Base-by-base conservation (phyloP, 148 eudicot genomes). In the Rhododendron vialii region DNA sequence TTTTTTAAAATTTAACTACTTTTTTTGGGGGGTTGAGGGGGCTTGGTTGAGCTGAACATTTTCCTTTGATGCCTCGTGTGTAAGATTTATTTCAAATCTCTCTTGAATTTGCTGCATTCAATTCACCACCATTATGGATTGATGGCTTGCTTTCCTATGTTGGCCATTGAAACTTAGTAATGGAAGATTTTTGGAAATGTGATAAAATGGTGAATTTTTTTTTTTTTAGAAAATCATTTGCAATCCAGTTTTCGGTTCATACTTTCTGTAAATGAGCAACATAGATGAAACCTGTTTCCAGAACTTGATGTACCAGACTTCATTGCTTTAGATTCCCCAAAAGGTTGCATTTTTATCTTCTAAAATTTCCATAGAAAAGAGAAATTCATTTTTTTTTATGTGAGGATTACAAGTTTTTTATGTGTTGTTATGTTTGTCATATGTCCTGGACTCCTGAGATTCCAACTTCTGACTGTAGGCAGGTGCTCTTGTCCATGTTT, bases 401-500 rank as follows among this genome's bases (percentile, higher is more conserved):
- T 51, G 53, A 26, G 55, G 13, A n/a, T 20, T 55, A 3, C 41
- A 7, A 14, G 53, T 74, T 47, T 83, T 30, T 15, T 18, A 59
- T 24, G 55, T 59, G 51, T 10, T 10, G 12, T 14, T 50, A 41
- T 83, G 33, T 61, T 45, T 59, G 14, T 61, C 83, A 35, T 78
- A n/a, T 41, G 71, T n/a, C 35, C 74, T 59, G 26, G 65, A 75
- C 45, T 22, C 43, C 15, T 84, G 48, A 79, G 53, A 38, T 28
- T 38, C 22, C 48, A 48, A 28, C 36, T 79, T 71, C 43, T 85
- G 75, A 26, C 77, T 88, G 81, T 87, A 97, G 99, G 99, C 99
- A 82, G 99, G 99, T 75, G 98, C 99, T 81, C 98, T 97, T 87
- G 99, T 97, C 83, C 98, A 97, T 85, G 98, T 97, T 35, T 97